These are phyloP conservation scores for Spathaspora sp. DNA, from an alignment of 805 yeast species.

Conservation along the genomic window DNA sequence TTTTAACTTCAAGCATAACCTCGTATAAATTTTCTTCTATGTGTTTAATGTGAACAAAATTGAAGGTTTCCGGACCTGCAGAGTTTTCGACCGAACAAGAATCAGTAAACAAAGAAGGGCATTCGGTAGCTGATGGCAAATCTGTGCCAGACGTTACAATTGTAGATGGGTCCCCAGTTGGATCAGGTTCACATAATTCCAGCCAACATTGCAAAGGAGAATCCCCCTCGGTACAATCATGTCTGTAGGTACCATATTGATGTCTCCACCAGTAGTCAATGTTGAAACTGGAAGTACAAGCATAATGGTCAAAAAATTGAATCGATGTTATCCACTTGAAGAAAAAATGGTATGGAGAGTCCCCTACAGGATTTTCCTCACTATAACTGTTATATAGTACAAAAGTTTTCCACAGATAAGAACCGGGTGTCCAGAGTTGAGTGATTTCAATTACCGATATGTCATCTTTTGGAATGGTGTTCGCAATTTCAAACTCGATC, in stretches of 20 bases:
- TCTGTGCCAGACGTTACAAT: background rate
- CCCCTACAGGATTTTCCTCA: background rate
- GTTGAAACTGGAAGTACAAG: background rate
- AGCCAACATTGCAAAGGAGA: background rate
- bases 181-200: background rate
- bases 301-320: background rate
- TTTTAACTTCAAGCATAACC: background rate
- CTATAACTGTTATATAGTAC: background rate
- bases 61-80: background rate
- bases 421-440: background rate
- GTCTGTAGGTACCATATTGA: no score
- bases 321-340: background rate
- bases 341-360: background rate
- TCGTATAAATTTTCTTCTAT: background rate
- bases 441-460: background rate
- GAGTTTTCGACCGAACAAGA: no score
- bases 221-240: no score
- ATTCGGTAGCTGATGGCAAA: background rate
- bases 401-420: background rate
- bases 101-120: background rate
- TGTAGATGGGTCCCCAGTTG: background rate
- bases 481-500: background rate
- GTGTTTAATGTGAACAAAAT: background rate
- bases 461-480: background rate
- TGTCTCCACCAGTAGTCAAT: no score